Percentiles rank a stretch among this genome's conserved stretches.
phyloP scores from a whole-genome alignment of 345 rosid species.

The Corchorus olitorius region DNA sequence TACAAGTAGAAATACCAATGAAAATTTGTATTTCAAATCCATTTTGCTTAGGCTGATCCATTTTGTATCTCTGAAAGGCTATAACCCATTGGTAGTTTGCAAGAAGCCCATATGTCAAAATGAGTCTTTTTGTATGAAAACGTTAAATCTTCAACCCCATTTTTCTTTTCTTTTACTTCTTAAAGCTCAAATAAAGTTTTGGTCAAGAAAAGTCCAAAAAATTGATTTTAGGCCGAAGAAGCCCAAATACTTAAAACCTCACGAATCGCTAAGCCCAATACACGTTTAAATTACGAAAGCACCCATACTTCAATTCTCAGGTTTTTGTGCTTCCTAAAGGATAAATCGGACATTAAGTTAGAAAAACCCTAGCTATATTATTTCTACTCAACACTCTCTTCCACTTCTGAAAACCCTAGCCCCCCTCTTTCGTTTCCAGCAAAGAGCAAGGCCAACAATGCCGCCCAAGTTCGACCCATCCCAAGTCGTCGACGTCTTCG shows the following conservation, averaged over 20 bases:
- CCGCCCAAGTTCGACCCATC: conserved; percentile 73
- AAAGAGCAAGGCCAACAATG: conserved; percentile 31
- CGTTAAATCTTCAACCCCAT: no score
- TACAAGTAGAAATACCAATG: no score
- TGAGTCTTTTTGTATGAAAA: no score
- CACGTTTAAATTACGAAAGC: not conserved
- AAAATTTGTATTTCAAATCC: no score
- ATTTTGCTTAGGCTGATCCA: no score
- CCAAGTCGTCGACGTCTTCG: conserved; percentile 68
- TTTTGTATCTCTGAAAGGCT: no score
- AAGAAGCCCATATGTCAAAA: no score
- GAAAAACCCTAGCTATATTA: conserved; percentile 31
- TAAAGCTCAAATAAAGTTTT: no score
- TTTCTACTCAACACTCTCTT: not conserved
- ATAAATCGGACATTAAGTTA: not conserved
- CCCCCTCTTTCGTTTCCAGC: not conserved
- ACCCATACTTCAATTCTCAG: not conserved
- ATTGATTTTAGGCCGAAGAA: no score
- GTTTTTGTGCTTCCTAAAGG: not conserved
- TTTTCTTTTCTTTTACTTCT: no score
- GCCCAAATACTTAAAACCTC: not conserved
- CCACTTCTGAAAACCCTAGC: conserved; percentile 11
- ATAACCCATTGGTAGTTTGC: no score
- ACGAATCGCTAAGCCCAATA: not conserved
- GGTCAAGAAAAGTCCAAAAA: not conserved